Conservation (phyloP, 352 stramenopile genomes). For the Saprolegnia parasitica region DNA sequence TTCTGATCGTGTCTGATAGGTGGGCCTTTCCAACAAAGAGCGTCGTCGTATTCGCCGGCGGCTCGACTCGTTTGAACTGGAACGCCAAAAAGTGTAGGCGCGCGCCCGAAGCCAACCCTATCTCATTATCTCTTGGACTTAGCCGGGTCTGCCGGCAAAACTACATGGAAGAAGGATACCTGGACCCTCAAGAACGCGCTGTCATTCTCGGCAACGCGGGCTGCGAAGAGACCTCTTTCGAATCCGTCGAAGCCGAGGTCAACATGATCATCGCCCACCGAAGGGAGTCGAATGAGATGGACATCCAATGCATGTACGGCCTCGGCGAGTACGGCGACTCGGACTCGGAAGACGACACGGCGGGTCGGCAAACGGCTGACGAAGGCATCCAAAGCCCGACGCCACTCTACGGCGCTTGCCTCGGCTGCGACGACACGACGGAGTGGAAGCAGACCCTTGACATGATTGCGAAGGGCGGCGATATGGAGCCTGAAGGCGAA, state of each 20-base stretch:
- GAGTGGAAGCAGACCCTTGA: constrained; percentile 29
- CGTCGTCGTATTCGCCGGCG: constrained; percentile 63
- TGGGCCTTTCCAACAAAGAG: constrained; percentile 73
- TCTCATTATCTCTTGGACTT: not conserved
- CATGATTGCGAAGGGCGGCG: constrained; percentile 26
- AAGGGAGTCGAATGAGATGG: constrained; percentile 77
- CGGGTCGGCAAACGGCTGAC: not conserved
- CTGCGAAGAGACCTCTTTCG: constrained; percentile 64
- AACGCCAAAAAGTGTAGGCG: constrained; percentile 62
- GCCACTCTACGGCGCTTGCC: constrained; percentile 17
- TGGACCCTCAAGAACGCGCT: constrained; percentile 70
- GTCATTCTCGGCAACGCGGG: constrained; percentile 71
- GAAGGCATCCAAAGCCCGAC: constrained; percentile 17
- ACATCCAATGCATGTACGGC: constrained; percentile 75
- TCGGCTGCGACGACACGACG: constrained; percentile 18
- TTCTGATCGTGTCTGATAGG: constrained; percentile 27
- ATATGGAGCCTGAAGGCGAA: constrained; percentile 9
- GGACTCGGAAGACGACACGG: constrained; percentile 9
- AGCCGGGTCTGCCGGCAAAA: constrained; percentile 68
- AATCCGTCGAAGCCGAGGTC: constrained; percentile 71
- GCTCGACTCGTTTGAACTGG: constrained; percentile 74
- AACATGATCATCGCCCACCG: constrained; percentile 77
- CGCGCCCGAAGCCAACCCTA: too few species aligned
- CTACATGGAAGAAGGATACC: constrained; percentile 84
- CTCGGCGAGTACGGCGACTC: constrained; percentile 32